A percentile compares a stretch with the other conserved stretches of the same genome.
Evolutionary conservation across 2,329 filamentous ascomycete species (phyloP).

Genomic region (Phyllosticta paracitricarpa): DNA sequence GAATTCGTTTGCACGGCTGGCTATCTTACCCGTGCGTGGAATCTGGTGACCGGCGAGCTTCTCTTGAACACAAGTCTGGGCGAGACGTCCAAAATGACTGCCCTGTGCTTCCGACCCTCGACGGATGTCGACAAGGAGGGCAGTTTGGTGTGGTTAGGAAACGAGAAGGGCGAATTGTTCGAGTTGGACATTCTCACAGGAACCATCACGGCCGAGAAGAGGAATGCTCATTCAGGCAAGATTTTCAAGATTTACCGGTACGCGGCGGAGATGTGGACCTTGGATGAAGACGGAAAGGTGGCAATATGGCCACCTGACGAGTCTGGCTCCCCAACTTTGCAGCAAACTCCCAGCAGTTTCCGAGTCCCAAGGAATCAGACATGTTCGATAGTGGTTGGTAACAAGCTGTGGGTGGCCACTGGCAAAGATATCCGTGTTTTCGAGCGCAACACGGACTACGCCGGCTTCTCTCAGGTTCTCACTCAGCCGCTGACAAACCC

Average conservation of each 20-base stretch:
- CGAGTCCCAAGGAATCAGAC: conserved; percentile 72
- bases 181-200: conserved; percentile 76
- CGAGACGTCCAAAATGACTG: conserved; percentile 72
- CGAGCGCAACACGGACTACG: conserved; percentile 58
- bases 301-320: conserved; percentile 78
- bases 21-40: conserved; percentile 82
- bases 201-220: conserved; percentile 57
- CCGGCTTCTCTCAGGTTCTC: conserved; percentile 64
- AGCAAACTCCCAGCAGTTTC: conserved; percentile 64
- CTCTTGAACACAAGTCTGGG: conserved; percentile 56
- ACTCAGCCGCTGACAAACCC: conserved; percentile 60
- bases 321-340: conserved; percentile 64
- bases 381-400: conserved; percentile 79
- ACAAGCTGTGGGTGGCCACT: conserved; percentile 76
- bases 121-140: conserved; percentile 71
- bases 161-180: conserved; percentile 74
- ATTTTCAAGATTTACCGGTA: conserved; percentile 79
- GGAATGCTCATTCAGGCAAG: conserved; percentile 63
- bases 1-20: conserved; percentile 80
- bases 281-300: conserved; percentile 81
- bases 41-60: conserved; percentile 67
- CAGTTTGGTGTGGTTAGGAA: conserved; percentile 77
- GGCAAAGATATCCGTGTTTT: conserved; percentile 85
- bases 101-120: conserved; percentile 78
- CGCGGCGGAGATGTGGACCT: conserved; percentile 82